Evolutionary conservation across 495 filamentous ascomycete species (phyloP), one percentile per base, ranked within the genome.

Genomic region (Geoglossum glabrum): DNA sequence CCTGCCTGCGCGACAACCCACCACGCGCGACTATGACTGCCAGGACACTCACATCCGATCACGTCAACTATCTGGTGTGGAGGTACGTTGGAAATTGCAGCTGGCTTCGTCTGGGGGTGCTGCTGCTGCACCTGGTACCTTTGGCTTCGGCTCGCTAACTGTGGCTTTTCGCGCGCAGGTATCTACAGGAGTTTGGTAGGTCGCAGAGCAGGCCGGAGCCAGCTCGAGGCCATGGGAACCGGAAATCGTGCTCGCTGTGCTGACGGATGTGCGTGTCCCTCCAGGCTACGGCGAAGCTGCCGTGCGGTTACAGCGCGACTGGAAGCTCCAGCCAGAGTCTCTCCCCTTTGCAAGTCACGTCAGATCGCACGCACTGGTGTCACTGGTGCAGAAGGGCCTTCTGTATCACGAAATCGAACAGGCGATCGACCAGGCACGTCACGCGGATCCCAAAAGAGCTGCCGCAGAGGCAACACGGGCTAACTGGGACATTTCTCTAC

Each of bases 1-100:
- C n/a, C n/a, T n/a, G n/a, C 46, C n/a, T 50, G 46, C 49, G 49
- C 49, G 49, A 52, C 49, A 28, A 6, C 1, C 28, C 25, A 15
- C 5, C n/a, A 1, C 23, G 5, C 28, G 49, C 49, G 23, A 50
- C 23, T 26, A 52, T 52, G 49, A 52, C 23, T 3, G 49, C 25
- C 3, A 27, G 49, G 6, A 52, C 49, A 64, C 78, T 98, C 65
- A 84, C 86, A 70, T 90, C 88, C 61, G 81, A 96, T 75, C 84
- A 90, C 73, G 80, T 97, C 74, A 98, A 97, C 78, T 97, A 90
- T 76, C 76, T 98, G 73, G 86, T 98, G 75, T 95, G 89, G 86
- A 89, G 89, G 87, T 96, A 79, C 71, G 87, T 58, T 26, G 15
- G 27, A 21, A 30, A 19, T 50, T 25, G n/a, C 26, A n/a, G n/a